Conservation (phyloP, 192 early-diverging fungal genomes). For the Mortierella hygrophila region DNA sequence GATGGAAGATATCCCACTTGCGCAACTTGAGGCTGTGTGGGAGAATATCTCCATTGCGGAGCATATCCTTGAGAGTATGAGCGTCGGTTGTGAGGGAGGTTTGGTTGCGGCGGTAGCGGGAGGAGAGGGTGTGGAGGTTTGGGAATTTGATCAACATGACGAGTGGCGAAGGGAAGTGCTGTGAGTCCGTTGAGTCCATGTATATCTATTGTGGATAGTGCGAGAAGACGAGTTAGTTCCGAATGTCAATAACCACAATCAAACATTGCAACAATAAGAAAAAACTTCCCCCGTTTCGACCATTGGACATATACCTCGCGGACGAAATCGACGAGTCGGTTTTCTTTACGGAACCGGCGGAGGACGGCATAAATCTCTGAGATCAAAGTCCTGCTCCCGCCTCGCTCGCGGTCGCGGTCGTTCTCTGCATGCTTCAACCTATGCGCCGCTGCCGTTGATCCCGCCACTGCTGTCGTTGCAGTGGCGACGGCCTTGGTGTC, state of each 20-base stretch:
- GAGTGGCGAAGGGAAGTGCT: conserved; percentile 57
- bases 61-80: conserved; percentile 57
- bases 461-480: background rate
- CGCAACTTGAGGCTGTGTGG: conserved; percentile 45
- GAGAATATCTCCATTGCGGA: conserved; percentile 46
- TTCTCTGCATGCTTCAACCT: conserved; percentile 46
- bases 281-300: background rate
- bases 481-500: background rate
- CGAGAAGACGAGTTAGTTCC: background rate
- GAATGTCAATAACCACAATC: background rate
- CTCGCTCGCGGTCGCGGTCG: conserved; percentile 51
- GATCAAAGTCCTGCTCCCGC: conserved; percentile 37
- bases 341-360: conserved; percentile 59
- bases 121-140: conserved; percentile 48
- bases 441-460: background rate
- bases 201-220: conserved; percentile 35
- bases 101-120: conserved; percentile 55
- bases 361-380: conserved; percentile 63
- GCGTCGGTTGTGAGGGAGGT: conserved; percentile 58
- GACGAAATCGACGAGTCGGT: conserved; percentile 53
- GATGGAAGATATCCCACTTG: conserved; percentile 57
- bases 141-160: conserved; percentile 69
- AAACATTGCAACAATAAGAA: background rate
- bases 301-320: conserved; percentile 39
- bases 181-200: conserved; percentile 64